Evolutionary conservation across 2,329 filamentous ascomycete genomes (phyloP).

Genomic region (Fusarium sororula): DNA sequence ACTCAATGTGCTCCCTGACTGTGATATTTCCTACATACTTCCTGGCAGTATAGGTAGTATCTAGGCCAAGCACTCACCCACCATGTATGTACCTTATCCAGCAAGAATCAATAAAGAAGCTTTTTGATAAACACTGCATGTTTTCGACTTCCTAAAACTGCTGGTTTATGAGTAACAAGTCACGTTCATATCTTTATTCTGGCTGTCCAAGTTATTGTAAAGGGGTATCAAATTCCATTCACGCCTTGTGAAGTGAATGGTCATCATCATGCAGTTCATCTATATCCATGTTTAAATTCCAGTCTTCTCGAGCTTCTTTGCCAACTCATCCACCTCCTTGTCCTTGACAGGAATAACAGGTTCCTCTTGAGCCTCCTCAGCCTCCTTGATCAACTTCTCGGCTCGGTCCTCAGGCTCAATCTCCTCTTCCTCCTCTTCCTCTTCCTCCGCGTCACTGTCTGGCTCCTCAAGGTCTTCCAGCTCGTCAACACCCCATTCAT

Average conservation of each 20-base stretch:
- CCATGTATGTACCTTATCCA: not conserved
- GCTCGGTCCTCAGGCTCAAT: slow-evolving; percentile 69
- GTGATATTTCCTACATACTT: not conserved
- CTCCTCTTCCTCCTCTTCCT: slow-evolving; percentile 74
- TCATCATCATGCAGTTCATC: slow-evolving; percentile 43
- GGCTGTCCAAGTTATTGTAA: slow-evolving; percentile 11
- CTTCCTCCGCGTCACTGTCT: slow-evolving; percentile 72
- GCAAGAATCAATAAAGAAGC: not conserved
- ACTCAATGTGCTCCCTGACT: not conserved
- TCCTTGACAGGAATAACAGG: slow-evolving; percentile 77
- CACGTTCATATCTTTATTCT: not conserved
- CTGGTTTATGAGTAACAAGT: not conserved
- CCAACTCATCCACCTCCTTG: slow-evolving; percentile 82
- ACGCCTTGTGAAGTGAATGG: slow-evolving; percentile 34
- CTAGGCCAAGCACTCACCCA: not conserved
- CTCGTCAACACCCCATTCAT: slow-evolving; percentile 85
- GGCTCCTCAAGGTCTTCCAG: slow-evolving; percentile 87
- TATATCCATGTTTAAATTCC: slow-evolving; percentile 53
- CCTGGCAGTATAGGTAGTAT: not conserved
- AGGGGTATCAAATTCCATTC: slow-evolving; percentile 46
- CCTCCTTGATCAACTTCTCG: slow-evolving; percentile 75
- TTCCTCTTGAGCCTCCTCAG: slow-evolving; percentile 76
- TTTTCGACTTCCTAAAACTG: not conserved
- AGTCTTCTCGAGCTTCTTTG: slow-evolving; percentile 79
- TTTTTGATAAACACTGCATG: not conserved